Base-by-base conservation (phyloP, 225 moss, liverwort and hornwort species). In the Pseudisothecium myosuroides region DNA sequence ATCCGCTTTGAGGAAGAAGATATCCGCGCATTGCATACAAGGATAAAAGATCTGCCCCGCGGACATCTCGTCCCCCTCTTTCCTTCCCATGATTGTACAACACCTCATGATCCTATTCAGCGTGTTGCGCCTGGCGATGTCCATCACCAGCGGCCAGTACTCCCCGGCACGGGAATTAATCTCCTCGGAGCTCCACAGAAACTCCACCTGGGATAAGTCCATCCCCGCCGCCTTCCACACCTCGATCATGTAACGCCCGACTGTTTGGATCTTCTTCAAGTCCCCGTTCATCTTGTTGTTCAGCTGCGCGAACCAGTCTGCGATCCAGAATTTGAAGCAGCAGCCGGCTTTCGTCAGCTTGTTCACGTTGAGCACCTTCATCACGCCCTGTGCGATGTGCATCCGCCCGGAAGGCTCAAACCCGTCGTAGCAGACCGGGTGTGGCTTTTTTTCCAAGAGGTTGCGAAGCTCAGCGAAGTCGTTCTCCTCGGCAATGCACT, bases 201-300 rank as follows among this genome's bases (percentile, higher is more conserved):
- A 95, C 85, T 97, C 91, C 73, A 98, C 98, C 58, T 94, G 87
- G 37, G 92, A 84, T 79, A 98, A 92, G 32, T 97, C 95, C 98
- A 98, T 98, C 37, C 98, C 98, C 49, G 95, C 98, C 54, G 96
- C 97, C 93, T 98, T 98, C 98, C 97, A 98, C n/a, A 97, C 95
- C 93, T 97, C 98, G 60, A 98, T 96, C 95, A 98, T 97, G 89
- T 97, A 98, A 43, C 93, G 91, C 49, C 97, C 98, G 47, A 97
- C 96, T 24, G 88, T 97, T 79, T 96, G 95, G 31, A 98, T 97
- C 93, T 98, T 98, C 86, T 93, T 96, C 88, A 96, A 83, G 88
- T 98, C 98, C 59, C 97, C 98, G 39, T 90, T 91, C 95, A 98
- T 93, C 92, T 98, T 98, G 88, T 97, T 95, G 79, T 98, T 98